These are phyloP conservation scores for Sporothrix brunneoviolacea DNA, from an alignment of 2,329 filamentous ascomycete species.

Conservation along the genomic window DNA sequence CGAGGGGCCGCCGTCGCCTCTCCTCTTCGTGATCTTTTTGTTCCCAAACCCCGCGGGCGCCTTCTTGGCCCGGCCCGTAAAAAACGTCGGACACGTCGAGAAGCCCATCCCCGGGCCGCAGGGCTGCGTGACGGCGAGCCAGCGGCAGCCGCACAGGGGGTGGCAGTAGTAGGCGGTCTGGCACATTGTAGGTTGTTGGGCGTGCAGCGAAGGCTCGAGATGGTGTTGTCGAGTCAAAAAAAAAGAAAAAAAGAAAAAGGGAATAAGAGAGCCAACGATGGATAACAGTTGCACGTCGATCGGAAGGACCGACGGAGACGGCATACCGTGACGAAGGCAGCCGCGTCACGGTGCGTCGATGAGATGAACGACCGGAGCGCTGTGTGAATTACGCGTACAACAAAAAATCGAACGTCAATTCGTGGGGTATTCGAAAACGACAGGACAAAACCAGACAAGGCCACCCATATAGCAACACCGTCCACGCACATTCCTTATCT, in stretches of 20 bases:
- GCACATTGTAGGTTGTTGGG: constrained; percentile 36
- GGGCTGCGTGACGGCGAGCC: constrained; percentile 40
- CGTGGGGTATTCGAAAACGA: too few relatives aligned
- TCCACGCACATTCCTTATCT: too few relatives aligned
- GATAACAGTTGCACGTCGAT: too few relatives aligned
- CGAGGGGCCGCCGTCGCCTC: not conserved
- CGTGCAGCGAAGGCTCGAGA: too few relatives aligned
- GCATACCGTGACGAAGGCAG: not conserved
- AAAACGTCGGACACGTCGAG: constrained; percentile 38
- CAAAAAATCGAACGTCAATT: too few relatives aligned
- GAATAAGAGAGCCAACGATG: too few relatives aligned
- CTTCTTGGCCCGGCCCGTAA: constrained; percentile 31
- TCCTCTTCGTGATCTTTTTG: not conserved
- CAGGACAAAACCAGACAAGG: too few relatives aligned
- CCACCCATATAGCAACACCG: too few relatives aligned
- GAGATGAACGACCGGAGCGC: not conserved
- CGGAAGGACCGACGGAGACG: too few relatives aligned
- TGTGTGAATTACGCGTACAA: too few relatives aligned
- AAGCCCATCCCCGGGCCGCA: constrained; percentile 47
- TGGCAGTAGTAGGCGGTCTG: constrained; percentile 41
- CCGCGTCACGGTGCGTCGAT: not conserved
- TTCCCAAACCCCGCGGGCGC: constrained; percentile 23
- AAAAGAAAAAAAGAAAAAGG: too few relatives aligned
- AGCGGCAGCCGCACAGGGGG: constrained; percentile 45
- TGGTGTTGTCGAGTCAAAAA: too few relatives aligned